Evolutionary conservation across 2,329 filamentous ascomycete genomes (phyloP).

Genomic region (Lachnellula willkommii): DNA sequence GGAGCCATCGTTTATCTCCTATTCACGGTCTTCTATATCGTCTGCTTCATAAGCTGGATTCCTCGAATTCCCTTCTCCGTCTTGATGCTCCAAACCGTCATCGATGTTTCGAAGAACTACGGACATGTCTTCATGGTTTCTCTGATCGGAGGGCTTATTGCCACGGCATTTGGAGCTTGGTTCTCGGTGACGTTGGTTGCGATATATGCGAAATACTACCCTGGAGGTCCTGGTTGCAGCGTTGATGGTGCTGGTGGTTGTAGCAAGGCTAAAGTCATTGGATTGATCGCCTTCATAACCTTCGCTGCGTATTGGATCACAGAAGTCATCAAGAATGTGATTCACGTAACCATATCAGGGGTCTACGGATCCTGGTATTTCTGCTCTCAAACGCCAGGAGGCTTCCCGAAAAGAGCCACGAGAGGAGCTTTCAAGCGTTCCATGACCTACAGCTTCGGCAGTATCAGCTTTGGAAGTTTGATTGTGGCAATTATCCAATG

Average conservation of each 20-base stretch:
- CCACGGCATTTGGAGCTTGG: conserved; percentile 74
- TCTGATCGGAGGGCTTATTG: conserved; percentile 72
- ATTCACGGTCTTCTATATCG: conserved; percentile 71
- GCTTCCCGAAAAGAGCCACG: conserved; percentile 72
- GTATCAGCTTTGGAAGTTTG: conserved; percentile 79
- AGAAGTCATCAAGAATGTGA: conserved; percentile 89
- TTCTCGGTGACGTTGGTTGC: conserved; percentile 81
- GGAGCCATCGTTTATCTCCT: conserved; percentile 84
- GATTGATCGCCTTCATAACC: conserved; percentile 77
- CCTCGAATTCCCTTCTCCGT: conserved; percentile 85
- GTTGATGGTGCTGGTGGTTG: conserved; percentile 47
- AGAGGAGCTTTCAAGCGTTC: conserved; percentile 76
- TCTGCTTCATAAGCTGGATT: conserved; percentile 87
- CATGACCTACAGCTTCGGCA: conserved; percentile 87
- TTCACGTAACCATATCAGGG: conserved; percentile 81
- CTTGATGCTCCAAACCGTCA: conserved; percentile 79
- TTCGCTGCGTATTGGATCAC: conserved; percentile 94
- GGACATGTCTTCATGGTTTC: conserved; percentile 86
- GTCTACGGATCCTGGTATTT: conserved; percentile 96
- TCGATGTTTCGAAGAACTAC: conserved; percentile 77
- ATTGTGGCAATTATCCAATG: conserved; percentile 84
- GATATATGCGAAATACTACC: conserved; percentile 79
- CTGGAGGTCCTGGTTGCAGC: conserved; percentile 45
- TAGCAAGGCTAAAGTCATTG: conserved; percentile 71
- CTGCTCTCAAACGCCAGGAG: conserved; percentile 52